Base-by-base conservation (phyloP, 2,329 filamentous ascomycete species). In the Neonectria sp. region DNA sequence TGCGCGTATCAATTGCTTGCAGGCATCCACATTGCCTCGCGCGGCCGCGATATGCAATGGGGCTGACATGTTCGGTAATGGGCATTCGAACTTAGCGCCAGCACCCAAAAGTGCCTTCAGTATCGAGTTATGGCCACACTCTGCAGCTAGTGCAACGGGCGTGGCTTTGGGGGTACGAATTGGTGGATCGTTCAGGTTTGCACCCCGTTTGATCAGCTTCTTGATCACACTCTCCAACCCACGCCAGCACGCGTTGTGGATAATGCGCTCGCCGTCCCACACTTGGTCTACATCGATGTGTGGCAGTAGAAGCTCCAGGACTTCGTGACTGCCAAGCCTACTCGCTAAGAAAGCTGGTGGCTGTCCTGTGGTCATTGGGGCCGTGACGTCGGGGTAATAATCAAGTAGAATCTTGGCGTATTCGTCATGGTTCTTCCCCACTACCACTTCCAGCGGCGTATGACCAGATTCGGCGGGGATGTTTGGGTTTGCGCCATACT, bases 171-270 rank as follows among this genome's bases (percentile, higher is more conserved):
- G 69, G 4, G 61, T 56, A 21, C 51, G n/a, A 2, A 33, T 25
- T 8, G 70, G 69, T 4, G 70, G 59, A 8, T 67, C 62, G n/a
- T 68, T 17, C 45, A 72, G 25, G 25, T 72, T 68, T 12, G 69
- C 64, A 12, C 63, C 56, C n/a, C 60, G 37, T 33, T 59, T 55
- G 12, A 73, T 71, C 7, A 73, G 56, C 15, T 63, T 73, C 13
- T 68, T 64, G 24, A 72, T 66, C 2, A 73, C 56, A 3, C 56
- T 46, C 31, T 63, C 62, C 48, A 63, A 60, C 8, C 70, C 71
- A 27, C 51, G 61, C 61, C 65, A 65, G 40, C 68, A 71, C 12
- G 63, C 60, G 52, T 58, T 65, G 24, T 73, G 71, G 12, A 73
- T 68, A 4, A 73, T 35, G 13, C 66, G 62, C 15, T 71, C 65